These are phyloP conservation scores for Cladosporium sp. DNA, from an alignment of 2,329 filamentous ascomycete genomes.

Conservation along the genomic window DNA sequence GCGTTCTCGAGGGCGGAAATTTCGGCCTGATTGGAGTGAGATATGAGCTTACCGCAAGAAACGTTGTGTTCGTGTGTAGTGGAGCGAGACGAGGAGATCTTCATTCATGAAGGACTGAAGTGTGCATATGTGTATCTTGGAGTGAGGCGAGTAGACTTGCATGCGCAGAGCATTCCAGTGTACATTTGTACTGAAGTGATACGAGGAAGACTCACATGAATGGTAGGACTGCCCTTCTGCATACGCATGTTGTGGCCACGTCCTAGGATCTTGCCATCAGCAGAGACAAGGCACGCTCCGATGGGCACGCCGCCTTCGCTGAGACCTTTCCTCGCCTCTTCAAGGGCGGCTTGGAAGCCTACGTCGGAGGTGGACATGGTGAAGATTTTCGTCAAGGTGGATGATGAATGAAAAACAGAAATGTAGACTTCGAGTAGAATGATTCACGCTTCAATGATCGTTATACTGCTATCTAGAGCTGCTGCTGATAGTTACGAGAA, in stretches of 20 bases:
- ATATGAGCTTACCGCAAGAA: not conserved
- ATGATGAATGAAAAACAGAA: not conserved
- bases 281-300: conserved; percentile 60
- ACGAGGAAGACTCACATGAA: conserved; percentile 54
- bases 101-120: no score
- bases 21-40: conserved; percentile 54
- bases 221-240: conserved; percentile 65
- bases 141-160: no score
- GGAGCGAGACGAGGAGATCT: no score
- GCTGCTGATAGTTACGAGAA: not conserved
- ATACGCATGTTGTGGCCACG: conserved; percentile 71
- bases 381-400: no score
- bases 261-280: conserved; percentile 66
- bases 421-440: not conserved
- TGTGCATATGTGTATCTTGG: no score
- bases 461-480: not conserved
- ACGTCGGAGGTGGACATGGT: conserved; percentile 35
- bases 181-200: no score
- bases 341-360: conserved; percentile 55
- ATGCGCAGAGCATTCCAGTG: no score
- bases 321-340: conserved; percentile 53
- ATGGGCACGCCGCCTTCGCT: conserved; percentile 56
- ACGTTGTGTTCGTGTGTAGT: no score
- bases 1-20: conserved; percentile 72
- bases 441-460: not conserved